A percentile compares a stretch with the other conserved stretches of the same genome.
These are phyloP conservation scores for Penicillium sp. DNA, from an alignment of 2,329 filamentous ascomycete genomes.

Conservation along the genomic window DNA sequence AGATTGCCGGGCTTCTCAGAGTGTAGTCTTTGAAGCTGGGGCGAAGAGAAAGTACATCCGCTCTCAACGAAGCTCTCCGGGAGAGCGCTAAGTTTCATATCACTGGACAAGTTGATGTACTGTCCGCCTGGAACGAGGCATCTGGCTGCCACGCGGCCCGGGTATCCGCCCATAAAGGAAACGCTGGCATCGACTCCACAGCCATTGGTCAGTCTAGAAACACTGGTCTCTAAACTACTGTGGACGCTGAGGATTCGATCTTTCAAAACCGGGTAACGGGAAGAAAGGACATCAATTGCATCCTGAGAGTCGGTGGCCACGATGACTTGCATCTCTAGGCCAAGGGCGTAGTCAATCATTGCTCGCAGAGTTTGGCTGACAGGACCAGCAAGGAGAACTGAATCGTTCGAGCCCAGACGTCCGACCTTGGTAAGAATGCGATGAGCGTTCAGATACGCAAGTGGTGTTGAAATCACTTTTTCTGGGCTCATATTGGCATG, in stretches of 20 bases:
- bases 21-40: slow-evolving; percentile 14
- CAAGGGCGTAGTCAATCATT: slow-evolving; percentile 21
- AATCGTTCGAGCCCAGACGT: slow-evolving; percentile 14
- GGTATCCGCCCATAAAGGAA: slow-evolving; percentile 19
- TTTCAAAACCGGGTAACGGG: slow-evolving; percentile 13
- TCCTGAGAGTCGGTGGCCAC: slow-evolving; percentile 19
- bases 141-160: slow-evolving; percentile 17
- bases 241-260: slow-evolving; percentile 17
- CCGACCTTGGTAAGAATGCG: slow-evolving; percentile 19
- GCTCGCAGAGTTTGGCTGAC: slow-evolving; percentile 18
- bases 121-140: slow-evolving; percentile 19
- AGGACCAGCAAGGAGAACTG: slow-evolving; percentile 17
- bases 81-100: slow-evolving; percentile 24
- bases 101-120: slow-evolving; percentile 22
- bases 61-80: slow-evolving; percentile 23
- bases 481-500: slow-evolving; percentile 11
- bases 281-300: slow-evolving; percentile 7
- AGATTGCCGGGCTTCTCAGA: slow-evolving; percentile 22
- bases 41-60: slow-evolving; percentile 23
- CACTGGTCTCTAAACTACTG: slow-evolving; percentile 15
- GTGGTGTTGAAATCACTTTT: slow-evolving; percentile 17
- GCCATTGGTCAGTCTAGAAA: slow-evolving; percentile 21
- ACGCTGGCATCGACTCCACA: slow-evolving; percentile 21
- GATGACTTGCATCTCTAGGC: slow-evolving; percentile 16
- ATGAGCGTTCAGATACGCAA: slow-evolving; percentile 19